Percentiles rank a stretch among this genome's conserved stretches.
Evolutionary conservation across 352 stramenopile genomes (phyloP).

Genomic region (Pythium phragmiticola): DNA sequence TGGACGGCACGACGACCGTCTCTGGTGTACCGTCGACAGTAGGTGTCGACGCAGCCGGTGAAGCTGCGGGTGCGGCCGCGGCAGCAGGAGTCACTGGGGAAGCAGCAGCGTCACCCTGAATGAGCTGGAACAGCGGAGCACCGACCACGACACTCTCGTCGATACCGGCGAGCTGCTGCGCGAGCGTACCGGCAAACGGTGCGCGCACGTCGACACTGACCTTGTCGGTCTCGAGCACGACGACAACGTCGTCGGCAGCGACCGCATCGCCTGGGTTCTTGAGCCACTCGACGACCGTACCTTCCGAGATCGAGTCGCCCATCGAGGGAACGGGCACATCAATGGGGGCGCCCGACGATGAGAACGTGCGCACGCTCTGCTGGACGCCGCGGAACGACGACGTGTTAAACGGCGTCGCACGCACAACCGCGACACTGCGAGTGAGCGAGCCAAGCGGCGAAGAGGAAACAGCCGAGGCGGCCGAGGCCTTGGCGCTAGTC

Average conservation of each 20-base stretch:
- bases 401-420: background rate
- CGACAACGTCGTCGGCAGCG: conserved; percentile 95
- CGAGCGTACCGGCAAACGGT: conserved; percentile 88
- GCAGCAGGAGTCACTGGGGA: conserved; percentile 24
- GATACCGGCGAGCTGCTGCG: conserved; percentile 87
- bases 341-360: conserved; percentile 27
- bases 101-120: conserved; percentile 68
- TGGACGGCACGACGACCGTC: conserved; percentile 73
- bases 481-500: conserved; percentile 5
- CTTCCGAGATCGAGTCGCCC: conserved; percentile 97
- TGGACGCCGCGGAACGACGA: conserved; percentile 10
- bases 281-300: conserved; percentile 96
- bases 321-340: conserved; percentile 87
- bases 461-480: background rate
- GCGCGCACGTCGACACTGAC: conserved; percentile 86
- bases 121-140: conserved; percentile 90
- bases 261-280: conserved; percentile 93
- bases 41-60: background rate
- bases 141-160: conserved; percentile 96
- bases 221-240: conserved; percentile 98
- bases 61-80: conserved; percentile 15
- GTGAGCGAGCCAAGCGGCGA: conserved; percentile 1
- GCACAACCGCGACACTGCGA: background rate
- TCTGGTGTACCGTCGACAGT: conserved; percentile 34
- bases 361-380: conserved; percentile 34